These are phyloP conservation scores for Cutaneotrichosporon sp. DNA, from an alignment of 1,284 basidiomycete species.

Conservation along the genomic window DNA sequence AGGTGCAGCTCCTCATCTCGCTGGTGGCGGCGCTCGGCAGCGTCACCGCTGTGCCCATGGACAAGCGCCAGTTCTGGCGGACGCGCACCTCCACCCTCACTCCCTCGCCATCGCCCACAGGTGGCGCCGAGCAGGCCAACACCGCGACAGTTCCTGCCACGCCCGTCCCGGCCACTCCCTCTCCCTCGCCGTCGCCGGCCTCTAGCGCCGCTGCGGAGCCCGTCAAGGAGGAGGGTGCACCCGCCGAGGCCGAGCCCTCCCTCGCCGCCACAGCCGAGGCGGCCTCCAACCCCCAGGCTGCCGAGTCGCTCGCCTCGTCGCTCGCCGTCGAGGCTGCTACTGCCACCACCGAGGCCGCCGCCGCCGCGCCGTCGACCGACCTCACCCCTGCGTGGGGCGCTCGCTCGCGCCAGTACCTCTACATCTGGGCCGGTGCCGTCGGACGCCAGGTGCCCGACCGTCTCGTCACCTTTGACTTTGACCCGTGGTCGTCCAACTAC, in stretches of 20 bases:
- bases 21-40: background rate
- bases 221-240: background rate
- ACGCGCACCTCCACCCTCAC: too few species aligned
- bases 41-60: background rate
- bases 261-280: background rate
- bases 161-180: too few species aligned
- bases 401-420: conserved; percentile 19
- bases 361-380: background rate
- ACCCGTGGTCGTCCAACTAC: conserved; percentile 16
- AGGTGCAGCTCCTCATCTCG: background rate
- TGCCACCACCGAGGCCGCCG: background rate
- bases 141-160: too few species aligned
- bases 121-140: too few species aligned
- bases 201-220: background rate
- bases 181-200: too few species aligned
- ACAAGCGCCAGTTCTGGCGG: background rate
- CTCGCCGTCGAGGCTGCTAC: background rate
- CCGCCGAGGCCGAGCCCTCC: background rate
- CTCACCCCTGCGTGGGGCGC: conserved; percentile 7
- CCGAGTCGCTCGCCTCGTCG: background rate
- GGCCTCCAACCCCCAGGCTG: background rate
- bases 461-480: conserved; percentile 22
- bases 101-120: too few species aligned
- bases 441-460: conserved; percentile 18
- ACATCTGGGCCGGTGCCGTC: conserved; percentile 21